A percentile compares a stretch with the other conserved stretches of the same genome.
These are phyloP conservation scores for Azolla pinnata DNA, from an alignment of 75 land plant genomes.

Conservation along the genomic window DNA sequence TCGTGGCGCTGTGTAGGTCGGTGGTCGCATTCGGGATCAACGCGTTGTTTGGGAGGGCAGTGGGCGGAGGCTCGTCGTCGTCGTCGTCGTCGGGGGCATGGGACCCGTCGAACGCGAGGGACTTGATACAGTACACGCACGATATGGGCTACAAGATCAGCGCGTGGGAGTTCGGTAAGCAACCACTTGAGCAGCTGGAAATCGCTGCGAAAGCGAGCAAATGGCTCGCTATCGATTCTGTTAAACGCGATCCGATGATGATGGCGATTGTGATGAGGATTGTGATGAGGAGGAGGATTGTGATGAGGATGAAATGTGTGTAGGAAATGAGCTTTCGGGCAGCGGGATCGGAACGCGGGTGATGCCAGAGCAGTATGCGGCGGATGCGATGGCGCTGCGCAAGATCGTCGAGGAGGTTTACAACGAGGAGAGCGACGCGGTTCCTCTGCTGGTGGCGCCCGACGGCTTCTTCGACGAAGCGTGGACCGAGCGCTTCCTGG, in stretches of 20 bases:
- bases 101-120: slow-evolving; percentile 60
- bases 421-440: slow-evolving; percentile 5
- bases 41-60: slow-evolving; percentile 52
- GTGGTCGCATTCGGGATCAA: slow-evolving; percentile 70
- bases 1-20: slow-evolving; percentile 39
- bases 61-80: slow-evolving; percentile 16
- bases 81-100: slow-evolving; percentile 69
- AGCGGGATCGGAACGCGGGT: slow-evolving; percentile 63
- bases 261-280: background rate
- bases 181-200: no score
- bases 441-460: slow-evolving; percentile 69
- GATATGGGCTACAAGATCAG: slow-evolving; percentile 41
- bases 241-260: no score
- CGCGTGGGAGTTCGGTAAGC: slow-evolving; percentile 39
- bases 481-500: slow-evolving; percentile 57
- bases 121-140: slow-evolving; percentile 61
- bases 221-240: no score
- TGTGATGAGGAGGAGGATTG: background rate
- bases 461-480: slow-evolving; percentile 67
- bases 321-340: slow-evolving; percentile 74
- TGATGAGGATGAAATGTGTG: background rate
- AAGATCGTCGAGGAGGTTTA: slow-evolving; percentile 49
- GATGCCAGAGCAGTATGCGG: slow-evolving; percentile 49
- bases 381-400: slow-evolving; percentile 51
- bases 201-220: no score